A percentile compares a stretch with the other conserved stretches of the same genome.
Evolutionary conservation across 345 rosid species (phyloP).

Genomic region (Erysimum cheiranthoides): DNA sequence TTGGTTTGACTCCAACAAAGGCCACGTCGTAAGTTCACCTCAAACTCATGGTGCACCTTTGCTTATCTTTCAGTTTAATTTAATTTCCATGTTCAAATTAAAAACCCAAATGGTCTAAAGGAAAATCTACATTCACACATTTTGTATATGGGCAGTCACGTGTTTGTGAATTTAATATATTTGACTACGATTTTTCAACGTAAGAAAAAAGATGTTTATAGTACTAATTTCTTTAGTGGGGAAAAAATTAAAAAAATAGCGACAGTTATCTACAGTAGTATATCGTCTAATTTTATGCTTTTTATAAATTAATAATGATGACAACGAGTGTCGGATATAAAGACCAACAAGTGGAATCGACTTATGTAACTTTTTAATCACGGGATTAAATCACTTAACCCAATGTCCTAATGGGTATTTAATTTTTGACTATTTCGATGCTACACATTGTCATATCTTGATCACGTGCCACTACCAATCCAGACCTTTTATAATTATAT

Average conservation of each 20-base stretch:
- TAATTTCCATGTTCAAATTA: background rate
- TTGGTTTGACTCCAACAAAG: too few species aligned
- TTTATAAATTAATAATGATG: slow-evolving; percentile 16
- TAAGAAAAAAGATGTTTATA: background rate
- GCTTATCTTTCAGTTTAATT: background rate
- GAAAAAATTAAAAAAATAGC: background rate
- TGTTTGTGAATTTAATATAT: slow-evolving; percentile 30
- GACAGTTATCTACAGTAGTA: background rate
- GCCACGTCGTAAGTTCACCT: background rate
- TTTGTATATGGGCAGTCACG: slow-evolving; percentile 10
- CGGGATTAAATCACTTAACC: slow-evolving; percentile 43
- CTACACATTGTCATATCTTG: slow-evolving; percentile 30
- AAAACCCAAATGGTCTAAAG: background rate
- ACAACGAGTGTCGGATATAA: slow-evolving; percentile 30
- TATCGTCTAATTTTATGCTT: background rate
- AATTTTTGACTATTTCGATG: slow-evolving; percentile 29
- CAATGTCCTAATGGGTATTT: slow-evolving; percentile 32
- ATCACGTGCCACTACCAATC: slow-evolving; percentile 39
- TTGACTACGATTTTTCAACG: slow-evolving; percentile 27
- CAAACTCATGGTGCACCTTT: background rate
- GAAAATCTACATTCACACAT: slow-evolving; percentile 4
- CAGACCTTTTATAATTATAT: slow-evolving; percentile 1
- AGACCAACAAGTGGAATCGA: slow-evolving; percentile 33
- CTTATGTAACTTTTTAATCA: slow-evolving; percentile 37
- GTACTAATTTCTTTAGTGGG: background rate